Percentiles rank a stretch among this genome's conserved stretches.
These are phyloP conservation scores for Backusella mclennaniae DNA, from an alignment of 192 early-diverging fungal genomes.

Conservation along the genomic window DNA sequence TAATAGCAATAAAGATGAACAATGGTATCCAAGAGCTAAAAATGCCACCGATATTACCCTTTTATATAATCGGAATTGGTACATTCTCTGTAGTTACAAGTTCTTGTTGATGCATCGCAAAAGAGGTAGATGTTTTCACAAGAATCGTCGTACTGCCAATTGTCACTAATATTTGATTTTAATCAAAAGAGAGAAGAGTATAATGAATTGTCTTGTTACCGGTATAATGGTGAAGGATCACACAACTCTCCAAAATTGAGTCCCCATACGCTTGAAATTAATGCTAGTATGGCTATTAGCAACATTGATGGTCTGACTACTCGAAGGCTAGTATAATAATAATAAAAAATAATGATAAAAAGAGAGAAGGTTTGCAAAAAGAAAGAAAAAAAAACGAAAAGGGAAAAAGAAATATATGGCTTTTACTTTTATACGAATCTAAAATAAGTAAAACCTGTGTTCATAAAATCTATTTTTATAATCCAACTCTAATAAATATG, in stretches of 20 bases:
- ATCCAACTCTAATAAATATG: neutral
- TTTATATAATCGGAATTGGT: slow-evolving; percentile 36
- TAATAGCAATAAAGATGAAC: neutral
- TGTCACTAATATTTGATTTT: neutral
- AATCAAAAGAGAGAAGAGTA: neutral
- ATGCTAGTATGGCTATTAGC: neutral
- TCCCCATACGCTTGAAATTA: neutral
- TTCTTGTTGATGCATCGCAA: slow-evolving; percentile 21
- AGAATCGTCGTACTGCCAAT: slow-evolving; percentile 31
- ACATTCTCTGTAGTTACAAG: slow-evolving; percentile 30
- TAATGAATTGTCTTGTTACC: slow-evolving; percentile 4
- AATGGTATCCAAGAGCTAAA: neutral
- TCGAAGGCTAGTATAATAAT: neutral
- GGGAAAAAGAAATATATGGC: neutral
- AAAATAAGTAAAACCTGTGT: neutral
- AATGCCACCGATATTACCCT: slow-evolving; percentile 16
- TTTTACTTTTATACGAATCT: neutral
- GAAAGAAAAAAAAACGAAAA: neutral
- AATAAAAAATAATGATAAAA: neutral
- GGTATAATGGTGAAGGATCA: slow-evolving; percentile 26
- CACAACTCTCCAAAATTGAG: slow-evolving; percentile 19
- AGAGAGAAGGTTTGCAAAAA: neutral
- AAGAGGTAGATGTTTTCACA: slow-evolving; percentile 31
- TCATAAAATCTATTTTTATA: slow-evolving; percentile 11
- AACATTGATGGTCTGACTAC: neutral